Percentiles rank a stretch among this genome's conserved stretches.
These are phyloP conservation scores for Entrophospora sp. DNA, from an alignment of 192 early-diverging fungal genomes.

Conservation along the genomic window DNA sequence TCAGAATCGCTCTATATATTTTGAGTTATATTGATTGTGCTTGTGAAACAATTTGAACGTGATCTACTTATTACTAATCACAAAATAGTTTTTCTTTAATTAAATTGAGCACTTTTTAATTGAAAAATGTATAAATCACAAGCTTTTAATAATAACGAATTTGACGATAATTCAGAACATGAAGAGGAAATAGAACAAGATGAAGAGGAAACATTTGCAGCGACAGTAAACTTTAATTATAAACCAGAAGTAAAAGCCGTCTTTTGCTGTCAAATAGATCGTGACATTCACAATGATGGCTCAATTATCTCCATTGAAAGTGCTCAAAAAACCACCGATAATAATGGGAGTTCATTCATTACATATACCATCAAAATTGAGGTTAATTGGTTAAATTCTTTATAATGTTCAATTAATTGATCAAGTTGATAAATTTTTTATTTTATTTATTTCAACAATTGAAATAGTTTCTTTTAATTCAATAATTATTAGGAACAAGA, in stretches of 20 bases:
- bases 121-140: no score
- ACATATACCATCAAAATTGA: constrained; percentile 44
- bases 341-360: constrained; percentile 33
- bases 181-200: no score
- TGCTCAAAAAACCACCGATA: constrained; percentile 18
- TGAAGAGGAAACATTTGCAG: no score
- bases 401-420: constrained; percentile 19
- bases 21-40: no score
- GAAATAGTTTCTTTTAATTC: neutral
- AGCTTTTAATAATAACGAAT: no score
- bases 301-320: neutral
- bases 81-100: no score
- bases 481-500: constrained; percentile 54
- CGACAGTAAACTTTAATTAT: neutral
- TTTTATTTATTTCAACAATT: neutral
- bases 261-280: constrained; percentile 16
- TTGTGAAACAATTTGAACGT: no score
- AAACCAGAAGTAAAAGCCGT: neutral
- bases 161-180: no score
- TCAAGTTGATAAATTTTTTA: neutral
- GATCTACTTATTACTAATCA: no score
- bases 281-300: neutral
- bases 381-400: no score
- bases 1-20: no score
- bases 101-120: no score